phyloP scores from a whole-genome alignment of 352 stramenopile species.

The Globisporangium canariense region DNA sequence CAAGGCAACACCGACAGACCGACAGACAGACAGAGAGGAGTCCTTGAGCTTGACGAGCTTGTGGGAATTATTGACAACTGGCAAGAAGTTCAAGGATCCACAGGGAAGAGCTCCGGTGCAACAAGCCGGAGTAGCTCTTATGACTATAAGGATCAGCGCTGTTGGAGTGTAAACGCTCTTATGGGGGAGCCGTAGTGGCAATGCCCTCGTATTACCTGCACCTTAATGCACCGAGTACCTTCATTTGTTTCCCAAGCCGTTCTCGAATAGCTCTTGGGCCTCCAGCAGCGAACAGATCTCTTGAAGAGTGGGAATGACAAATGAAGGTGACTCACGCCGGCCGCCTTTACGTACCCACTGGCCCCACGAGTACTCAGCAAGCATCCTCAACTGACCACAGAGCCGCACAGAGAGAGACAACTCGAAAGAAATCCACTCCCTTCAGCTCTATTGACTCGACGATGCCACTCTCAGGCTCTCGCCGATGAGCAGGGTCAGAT shows the following conservation, averaged over 20 bases:
- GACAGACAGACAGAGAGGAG: no score
- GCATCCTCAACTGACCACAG: not conserved
- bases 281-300: not conserved
- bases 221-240: no score
- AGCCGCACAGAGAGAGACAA: not conserved
- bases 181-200: no score
- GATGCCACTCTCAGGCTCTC: constrained; percentile 21
- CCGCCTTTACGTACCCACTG: not conserved
- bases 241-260: not conserved
- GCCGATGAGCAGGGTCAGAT: constrained; percentile 28
- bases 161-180: no score
- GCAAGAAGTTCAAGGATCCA: no score
- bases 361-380: not conserved
- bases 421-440: not conserved
- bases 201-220: no score
- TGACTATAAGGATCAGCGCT: no score
- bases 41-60: no score
- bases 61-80: no score
- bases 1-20: no score
- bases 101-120: no score
- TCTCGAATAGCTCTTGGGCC: not conserved
- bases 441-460: not conserved
- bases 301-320: not conserved
- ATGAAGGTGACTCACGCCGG: not conserved
- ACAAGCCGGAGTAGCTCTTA: no score